Evolutionary conservation across 495 filamentous ascomycete species (phyloP).

Genomic region (Copromyces sp.): DNA sequence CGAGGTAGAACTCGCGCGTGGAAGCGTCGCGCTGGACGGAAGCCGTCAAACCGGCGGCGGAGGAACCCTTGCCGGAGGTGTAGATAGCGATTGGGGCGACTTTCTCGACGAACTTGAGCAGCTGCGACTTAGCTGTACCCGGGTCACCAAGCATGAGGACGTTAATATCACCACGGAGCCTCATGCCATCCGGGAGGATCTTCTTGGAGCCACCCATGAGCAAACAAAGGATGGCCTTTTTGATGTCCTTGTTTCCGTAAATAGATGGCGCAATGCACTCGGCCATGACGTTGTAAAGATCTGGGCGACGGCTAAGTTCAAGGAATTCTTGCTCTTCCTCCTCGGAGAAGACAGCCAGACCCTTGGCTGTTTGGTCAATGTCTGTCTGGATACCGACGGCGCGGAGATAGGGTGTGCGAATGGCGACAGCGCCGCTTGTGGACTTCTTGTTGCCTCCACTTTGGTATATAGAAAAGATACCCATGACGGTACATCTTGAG

Average conservation of each 20-base stretch:
- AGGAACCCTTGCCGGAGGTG: conserved; percentile 97
- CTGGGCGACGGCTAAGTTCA: conserved; percentile 80
- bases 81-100: conserved; percentile 96
- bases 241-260: conserved; percentile 93
- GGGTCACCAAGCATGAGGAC: conserved; percentile 95
- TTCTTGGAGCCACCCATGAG: conserved; percentile 96
- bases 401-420: conserved; percentile 92
- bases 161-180: conserved; percentile 95
- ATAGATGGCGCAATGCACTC: conserved; percentile 95
- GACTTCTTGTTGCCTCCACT: conserved; percentile 77
- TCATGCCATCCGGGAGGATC: conserved; percentile 97
- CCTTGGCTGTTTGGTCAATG: conserved; percentile 81
- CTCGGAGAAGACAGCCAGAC: conserved; percentile 76
- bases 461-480: conserved; percentile 96
- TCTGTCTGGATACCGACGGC: conserved; percentile 88
- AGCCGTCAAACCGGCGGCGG: conserved; percentile 93
- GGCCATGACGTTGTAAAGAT: conserved; percentile 83
- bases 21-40: conserved; percentile 89
- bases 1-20: conserved; percentile 94
- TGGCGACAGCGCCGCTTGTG: conserved; percentile 70
- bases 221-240: conserved; percentile 95
- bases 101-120: conserved; percentile 96
- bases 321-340: conserved; percentile 97
- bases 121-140: conserved; percentile 95
- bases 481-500: conserved; percentile 89